Conservation (phyloP, 1,139 yeast species). For the Kurtzmaniella quercitrusa region DNA sequence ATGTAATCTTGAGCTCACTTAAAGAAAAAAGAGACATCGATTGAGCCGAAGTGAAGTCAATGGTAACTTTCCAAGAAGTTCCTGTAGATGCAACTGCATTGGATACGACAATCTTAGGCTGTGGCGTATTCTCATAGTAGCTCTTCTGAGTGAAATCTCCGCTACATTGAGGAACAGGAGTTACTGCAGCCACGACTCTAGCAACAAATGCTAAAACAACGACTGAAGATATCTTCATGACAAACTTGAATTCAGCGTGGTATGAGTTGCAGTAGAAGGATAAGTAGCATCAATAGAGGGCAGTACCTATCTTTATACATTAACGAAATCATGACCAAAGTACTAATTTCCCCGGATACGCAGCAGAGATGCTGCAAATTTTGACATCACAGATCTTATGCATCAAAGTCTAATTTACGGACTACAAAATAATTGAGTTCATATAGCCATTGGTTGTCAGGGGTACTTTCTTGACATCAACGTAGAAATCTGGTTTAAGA, state of each 20-base stretch:
- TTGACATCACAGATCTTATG: not conserved
- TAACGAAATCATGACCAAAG: not conserved
- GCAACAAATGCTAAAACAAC: not conserved
- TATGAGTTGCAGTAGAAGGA: not conserved
- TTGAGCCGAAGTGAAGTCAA: not conserved
- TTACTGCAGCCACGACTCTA: not conserved
- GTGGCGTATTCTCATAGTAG: not conserved
- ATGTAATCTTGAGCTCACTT: conserved; percentile 3
- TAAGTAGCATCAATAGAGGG: not conserved
- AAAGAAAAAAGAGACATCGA: conserved; percentile 1
- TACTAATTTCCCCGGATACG: not conserved
- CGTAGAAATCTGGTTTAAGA: no score
- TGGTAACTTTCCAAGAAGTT: not conserved
- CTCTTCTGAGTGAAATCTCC: not conserved
- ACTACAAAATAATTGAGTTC: not conserved
- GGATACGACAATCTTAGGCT: not conserved
- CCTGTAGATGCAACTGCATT: not conserved
- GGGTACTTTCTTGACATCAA: no score
- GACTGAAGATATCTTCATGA: not conserved
- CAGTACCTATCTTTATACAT: not conserved
- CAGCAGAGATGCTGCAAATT: not conserved
- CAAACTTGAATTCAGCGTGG: not conserved
- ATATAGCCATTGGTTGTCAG: no score
- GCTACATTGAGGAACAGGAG: not conserved
- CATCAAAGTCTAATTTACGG: not conserved